Evolutionary conservation across 208 protist species (phyloP).

Genomic region (Crithidia brevicula): DNA sequence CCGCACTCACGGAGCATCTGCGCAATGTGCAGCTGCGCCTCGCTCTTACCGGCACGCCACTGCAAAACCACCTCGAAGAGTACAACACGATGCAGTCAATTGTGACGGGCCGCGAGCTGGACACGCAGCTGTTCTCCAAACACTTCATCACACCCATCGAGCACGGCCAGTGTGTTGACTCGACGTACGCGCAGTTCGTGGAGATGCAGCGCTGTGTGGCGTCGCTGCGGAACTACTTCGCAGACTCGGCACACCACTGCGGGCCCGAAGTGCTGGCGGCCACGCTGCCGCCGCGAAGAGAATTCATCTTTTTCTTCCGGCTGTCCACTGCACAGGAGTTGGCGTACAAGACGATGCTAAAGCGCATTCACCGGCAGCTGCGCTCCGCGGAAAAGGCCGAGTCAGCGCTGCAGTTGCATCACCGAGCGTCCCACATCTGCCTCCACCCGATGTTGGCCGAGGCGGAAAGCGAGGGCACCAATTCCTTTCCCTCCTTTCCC

Average conservation of each 20-base stretch:
- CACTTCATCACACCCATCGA: constrained; percentile 75
- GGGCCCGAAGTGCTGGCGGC: constrained; percentile 74
- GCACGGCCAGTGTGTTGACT: constrained; percentile 69
- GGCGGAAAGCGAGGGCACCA: constrained; percentile 2
- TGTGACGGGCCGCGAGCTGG: constrained; percentile 57
- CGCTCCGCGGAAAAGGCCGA: constrained; percentile 23
- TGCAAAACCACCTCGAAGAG: constrained; percentile 91
- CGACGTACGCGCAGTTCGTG: constrained; percentile 63
- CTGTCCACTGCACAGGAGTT: constrained; percentile 68
- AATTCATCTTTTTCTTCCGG: constrained; percentile 72
- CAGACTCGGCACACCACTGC: constrained; percentile 66
- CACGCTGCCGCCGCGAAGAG: constrained; percentile 64
- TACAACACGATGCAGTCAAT: constrained; percentile 92
- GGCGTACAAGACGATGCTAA: constrained; percentile 69
- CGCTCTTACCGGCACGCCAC: constrained; percentile 88
- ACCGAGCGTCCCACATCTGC: constrained; percentile 77
- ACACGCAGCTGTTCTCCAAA: constrained; percentile 57
- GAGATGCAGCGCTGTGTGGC: constrained; percentile 84
- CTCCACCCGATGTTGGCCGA: constrained; percentile 53
- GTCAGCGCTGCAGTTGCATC: constrained; percentile 53
- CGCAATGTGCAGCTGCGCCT: constrained; percentile 72
- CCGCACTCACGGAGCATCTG: constrained; percentile 48
- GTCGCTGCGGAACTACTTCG: constrained; percentile 72
- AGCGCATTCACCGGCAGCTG: constrained; percentile 23
- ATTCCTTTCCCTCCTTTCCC: not conserved